These are phyloP conservation scores for Tricholoma sp. DNA, from an alignment of 768 basidiomycete species.

Conservation along the genomic window DNA sequence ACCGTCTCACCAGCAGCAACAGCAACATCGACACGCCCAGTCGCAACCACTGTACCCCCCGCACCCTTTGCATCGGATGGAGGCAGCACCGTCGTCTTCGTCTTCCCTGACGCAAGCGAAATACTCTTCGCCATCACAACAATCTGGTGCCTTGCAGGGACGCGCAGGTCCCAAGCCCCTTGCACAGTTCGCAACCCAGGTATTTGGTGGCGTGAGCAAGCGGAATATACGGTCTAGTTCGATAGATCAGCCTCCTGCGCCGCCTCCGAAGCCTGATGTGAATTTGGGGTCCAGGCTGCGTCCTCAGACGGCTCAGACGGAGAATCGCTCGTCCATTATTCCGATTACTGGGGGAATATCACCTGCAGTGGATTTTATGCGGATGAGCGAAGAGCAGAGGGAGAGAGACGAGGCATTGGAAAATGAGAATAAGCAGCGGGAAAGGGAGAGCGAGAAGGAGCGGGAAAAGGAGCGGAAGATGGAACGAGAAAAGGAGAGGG, in stretches of 20 bases:
- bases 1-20: constrained; percentile 2
- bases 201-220: constrained; percentile 26
- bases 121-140: neutral
- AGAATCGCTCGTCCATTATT: constrained; percentile 46
- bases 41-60: neutral
- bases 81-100: constrained; percentile 21
- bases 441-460: constrained; percentile 8
- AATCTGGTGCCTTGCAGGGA: constrained; percentile 1
- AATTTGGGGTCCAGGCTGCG: neutral
- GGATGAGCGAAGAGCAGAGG: constrained; percentile 30
- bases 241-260: constrained; percentile 9
- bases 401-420: constrained; percentile 10
- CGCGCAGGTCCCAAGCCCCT: constrained; percentile 28
- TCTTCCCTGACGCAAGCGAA: constrained; percentile 20
- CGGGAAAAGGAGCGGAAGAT: constrained; percentile 9
- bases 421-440: constrained; percentile 9
- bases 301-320: constrained; percentile 1
- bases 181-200: constrained; percentile 41
- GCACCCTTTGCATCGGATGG: constrained; percentile 11
- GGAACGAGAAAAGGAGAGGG: constrained; percentile 11
- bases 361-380: constrained; percentile 53
- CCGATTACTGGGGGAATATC: constrained; percentile 53
- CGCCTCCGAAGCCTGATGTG: constrained; percentile 16
- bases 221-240: constrained; percentile 7
- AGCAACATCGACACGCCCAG: neutral